Conservation (phyloP, 2,329 filamentous ascomycete species). For the Xylaria sp. region DNA sequence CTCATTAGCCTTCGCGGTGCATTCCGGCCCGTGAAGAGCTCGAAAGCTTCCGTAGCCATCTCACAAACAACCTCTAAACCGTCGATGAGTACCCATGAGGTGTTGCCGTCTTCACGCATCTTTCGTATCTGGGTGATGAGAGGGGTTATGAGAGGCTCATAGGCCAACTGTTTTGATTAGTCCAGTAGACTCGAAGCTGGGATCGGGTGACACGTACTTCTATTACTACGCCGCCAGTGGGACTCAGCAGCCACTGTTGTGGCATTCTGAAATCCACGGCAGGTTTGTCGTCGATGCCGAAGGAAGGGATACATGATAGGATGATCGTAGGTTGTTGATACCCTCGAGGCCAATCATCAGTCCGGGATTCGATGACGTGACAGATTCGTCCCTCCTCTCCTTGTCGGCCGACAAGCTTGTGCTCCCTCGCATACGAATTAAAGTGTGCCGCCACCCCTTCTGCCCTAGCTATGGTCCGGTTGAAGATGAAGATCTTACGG, state of each 20-base stretch:
- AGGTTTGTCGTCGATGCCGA: conserved; percentile 62
- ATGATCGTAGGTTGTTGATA: conserved; percentile 72
- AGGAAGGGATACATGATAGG: conserved; percentile 72
- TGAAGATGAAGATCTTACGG: conserved; percentile 73
- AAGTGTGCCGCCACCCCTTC: conserved; percentile 70
- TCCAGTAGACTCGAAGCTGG: not conserved
- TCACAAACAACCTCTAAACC: conserved; percentile 75
- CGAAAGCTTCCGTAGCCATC: conserved; percentile 78
- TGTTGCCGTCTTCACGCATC: conserved; percentile 53
- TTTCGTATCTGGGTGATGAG: conserved; percentile 69
- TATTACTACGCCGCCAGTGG: conserved; percentile 74
- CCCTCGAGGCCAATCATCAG: conserved; percentile 66
- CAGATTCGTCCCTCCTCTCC: conserved; percentile 50
- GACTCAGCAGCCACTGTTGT: conserved; percentile 69
- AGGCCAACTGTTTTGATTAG: conserved; percentile 57
- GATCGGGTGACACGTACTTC: conserved; percentile 51
- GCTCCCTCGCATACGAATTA: conserved; percentile 55
- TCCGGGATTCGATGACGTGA: conserved; percentile 61
- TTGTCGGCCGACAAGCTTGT: conserved; percentile 41
- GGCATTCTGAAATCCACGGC: conserved; percentile 74
- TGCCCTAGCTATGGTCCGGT: conserved; percentile 67
- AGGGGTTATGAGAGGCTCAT: conserved; percentile 72
- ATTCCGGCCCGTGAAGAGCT: conserved; percentile 74
- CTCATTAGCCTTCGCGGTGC: conserved; percentile 73
- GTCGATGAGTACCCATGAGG: conserved; percentile 73